phyloP scores from a whole-genome alignment of 306 rosid species.

The Acacia acuminata region DNA sequence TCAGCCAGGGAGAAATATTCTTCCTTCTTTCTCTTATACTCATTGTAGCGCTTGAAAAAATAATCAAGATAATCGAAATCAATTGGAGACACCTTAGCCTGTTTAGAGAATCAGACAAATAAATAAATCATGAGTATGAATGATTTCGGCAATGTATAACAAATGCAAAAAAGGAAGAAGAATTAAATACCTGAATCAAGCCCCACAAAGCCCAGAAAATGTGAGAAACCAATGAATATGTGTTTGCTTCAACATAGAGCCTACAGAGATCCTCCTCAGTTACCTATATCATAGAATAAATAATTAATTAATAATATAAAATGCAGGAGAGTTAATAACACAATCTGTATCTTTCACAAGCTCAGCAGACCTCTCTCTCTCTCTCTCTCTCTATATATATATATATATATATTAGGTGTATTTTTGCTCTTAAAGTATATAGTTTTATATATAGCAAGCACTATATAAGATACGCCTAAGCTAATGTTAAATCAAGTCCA shows the following conservation, averaged over 20 bases:
- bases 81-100: slow-evolving; percentile 86
- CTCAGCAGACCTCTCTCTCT: too few relatives aligned
- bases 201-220: slow-evolving; percentile 95
- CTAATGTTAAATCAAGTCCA: background rate
- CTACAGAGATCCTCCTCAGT: slow-evolving; percentile 65
- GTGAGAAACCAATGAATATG: slow-evolving; percentile 73
- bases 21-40: slow-evolving; percentile 72
- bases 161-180: slow-evolving; percentile 23
- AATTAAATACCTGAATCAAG: slow-evolving; percentile 75
- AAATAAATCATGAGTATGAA: background rate
- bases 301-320: background rate
- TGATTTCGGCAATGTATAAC: slow-evolving; percentile 6
- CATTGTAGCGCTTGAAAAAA: slow-evolving; percentile 79
- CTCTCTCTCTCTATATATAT: too few relatives aligned
- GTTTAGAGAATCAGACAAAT: slow-evolving; percentile 19
- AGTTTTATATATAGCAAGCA: too few relatives aligned
- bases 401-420: too few relatives aligned
- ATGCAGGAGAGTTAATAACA: background rate
- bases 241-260: slow-evolving; percentile 75
- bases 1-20: slow-evolving; percentile 43
- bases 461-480: background rate
- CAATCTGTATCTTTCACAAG: background rate
- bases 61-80: slow-evolving; percentile 76
- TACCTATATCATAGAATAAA: slow-evolving; percentile 48
- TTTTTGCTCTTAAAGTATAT: too few relatives aligned